phyloP scores from a whole-genome alignment of 257 asterid species.

The Forsythia viridissima region DNA sequence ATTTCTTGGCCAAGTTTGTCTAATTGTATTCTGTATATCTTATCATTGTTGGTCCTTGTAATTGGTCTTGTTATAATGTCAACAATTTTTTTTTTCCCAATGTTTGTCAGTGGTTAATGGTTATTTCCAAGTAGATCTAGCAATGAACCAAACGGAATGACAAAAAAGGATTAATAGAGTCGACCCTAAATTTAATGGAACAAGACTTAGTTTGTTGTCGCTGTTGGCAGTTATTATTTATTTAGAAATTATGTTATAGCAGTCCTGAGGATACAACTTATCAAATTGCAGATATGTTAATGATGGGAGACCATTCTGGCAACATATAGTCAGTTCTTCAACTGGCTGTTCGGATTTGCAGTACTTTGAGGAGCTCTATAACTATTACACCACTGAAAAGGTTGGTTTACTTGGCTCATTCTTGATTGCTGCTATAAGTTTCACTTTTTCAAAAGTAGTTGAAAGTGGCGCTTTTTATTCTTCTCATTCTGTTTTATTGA shows the following conservation, averaged over 20 bases:
- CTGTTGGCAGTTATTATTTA: not conserved
- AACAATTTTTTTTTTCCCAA: no score
- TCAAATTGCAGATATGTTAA: constrained; percentile 67
- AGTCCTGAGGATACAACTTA: constrained; percentile 1
- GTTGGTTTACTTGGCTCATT: constrained; percentile 33
- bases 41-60: no score
- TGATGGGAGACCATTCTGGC: constrained; percentile 99
- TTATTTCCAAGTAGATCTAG: not conserved
- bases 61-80: no score
- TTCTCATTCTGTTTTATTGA: not conserved
- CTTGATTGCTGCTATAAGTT: not conserved
- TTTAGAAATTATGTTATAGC: not conserved
- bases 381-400: constrained; percentile 86
- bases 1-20: no score
- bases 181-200: not conserved
- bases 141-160: not conserved
- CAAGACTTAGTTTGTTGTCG: not conserved
- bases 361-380: constrained; percentile 93
- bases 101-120: not conserved
- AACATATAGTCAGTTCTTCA: constrained; percentile 86
- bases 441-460: not conserved
- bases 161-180: no score
- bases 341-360: constrained; percentile 91
- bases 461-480: not conserved
- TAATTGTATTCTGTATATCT: no score